phyloP scores from a whole-genome alignment of 2,329 filamentous ascomycete species.

The Fusarium buxicola region DNA sequence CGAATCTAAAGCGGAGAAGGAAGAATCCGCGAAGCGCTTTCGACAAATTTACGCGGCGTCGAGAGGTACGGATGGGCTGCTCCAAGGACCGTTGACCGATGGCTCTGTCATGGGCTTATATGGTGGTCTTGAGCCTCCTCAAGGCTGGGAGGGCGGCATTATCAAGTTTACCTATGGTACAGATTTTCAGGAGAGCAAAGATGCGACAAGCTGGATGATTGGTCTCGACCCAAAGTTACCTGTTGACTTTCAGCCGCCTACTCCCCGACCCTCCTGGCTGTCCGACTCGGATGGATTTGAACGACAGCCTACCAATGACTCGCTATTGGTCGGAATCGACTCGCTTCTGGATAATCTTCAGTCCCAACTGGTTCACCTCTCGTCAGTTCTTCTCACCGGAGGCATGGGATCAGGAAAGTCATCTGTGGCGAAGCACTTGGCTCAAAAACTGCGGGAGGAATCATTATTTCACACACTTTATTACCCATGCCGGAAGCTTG shows the following conservation, averaged over 20 bases:
- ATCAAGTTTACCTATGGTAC: slow-evolving; percentile 74
- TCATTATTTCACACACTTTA: slow-evolving; percentile 86
- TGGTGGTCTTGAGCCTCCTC: slow-evolving; percentile 63
- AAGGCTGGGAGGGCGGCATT: slow-evolving; percentile 85
- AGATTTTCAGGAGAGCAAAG: slow-evolving; percentile 58
- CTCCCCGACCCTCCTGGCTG: slow-evolving; percentile 72
- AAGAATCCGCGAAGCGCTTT: slow-evolving; percentile 79
- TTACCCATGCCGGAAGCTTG: slow-evolving; percentile 85
- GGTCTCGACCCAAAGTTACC: slow-evolving; percentile 79
- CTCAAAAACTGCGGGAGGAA: slow-evolving; percentile 76
- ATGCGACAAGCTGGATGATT: slow-evolving; percentile 75
- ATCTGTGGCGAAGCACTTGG: slow-evolving; percentile 79
- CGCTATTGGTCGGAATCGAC: slow-evolving; percentile 86
- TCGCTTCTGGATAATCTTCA: slow-evolving; percentile 76
- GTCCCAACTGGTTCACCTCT: slow-evolving; percentile 83
- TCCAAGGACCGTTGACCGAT: slow-evolving; percentile 89
- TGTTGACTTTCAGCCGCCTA: slow-evolving; percentile 80
- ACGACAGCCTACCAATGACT: slow-evolving; percentile 66
- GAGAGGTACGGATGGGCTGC: slow-evolving; percentile 68
- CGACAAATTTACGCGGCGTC: slow-evolving; percentile 75
- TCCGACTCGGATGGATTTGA: slow-evolving; percentile 60
- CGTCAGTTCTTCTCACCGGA: slow-evolving; percentile 89
- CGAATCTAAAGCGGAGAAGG: slow-evolving; percentile 84
- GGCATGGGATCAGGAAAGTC: slow-evolving; percentile 93
- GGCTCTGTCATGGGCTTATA: slow-evolving; percentile 78